A percentile compares a stretch with the other conserved stretches of the same genome.
Evolutionary conservation across 208 protist species (phyloP).

Genomic region (Leishmania gerbilli): DNA sequence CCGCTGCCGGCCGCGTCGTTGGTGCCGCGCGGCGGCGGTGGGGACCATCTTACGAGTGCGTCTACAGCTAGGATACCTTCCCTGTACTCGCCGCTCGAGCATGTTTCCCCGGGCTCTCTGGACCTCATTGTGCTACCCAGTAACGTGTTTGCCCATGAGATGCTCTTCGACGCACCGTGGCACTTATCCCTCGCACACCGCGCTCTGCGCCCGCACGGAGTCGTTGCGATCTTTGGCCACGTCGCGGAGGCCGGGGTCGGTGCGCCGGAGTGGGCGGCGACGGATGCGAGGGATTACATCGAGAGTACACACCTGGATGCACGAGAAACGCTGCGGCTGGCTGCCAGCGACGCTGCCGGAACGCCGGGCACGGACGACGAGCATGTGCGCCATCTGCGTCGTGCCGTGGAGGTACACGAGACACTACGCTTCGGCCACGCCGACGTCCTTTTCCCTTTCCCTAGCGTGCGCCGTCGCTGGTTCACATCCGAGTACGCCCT

Average conservation of each 20-base stretch:
- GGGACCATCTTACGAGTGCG: neutral
- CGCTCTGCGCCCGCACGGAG: conserved; percentile 68
- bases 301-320: conserved; percentile 10
- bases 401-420: conserved; percentile 33
- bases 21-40: neutral
- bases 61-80: conserved; percentile 15
- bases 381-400: conserved; percentile 17
- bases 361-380: neutral
- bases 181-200: conserved; percentile 78
- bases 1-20: neutral
- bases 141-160: conserved; percentile 79
- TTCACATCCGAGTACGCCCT: conserved; percentile 72
- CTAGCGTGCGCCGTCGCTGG: conserved; percentile 60
- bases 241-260: conserved; percentile 30
- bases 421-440: conserved; percentile 54
- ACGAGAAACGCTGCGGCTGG: neutral
- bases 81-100: conserved; percentile 42
- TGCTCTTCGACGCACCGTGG: conserved; percentile 79
- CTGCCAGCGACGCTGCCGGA: neutral
- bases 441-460: conserved; percentile 85
- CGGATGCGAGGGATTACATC: conserved; percentile 49
- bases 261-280: conserved; percentile 49
- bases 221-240: conserved; percentile 71
- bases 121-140: conserved; percentile 74
- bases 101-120: conserved; percentile 42